phyloP scores from a whole-genome alignment of 139 green algal genomes.

The Yamagishiella unicocca region DNA sequence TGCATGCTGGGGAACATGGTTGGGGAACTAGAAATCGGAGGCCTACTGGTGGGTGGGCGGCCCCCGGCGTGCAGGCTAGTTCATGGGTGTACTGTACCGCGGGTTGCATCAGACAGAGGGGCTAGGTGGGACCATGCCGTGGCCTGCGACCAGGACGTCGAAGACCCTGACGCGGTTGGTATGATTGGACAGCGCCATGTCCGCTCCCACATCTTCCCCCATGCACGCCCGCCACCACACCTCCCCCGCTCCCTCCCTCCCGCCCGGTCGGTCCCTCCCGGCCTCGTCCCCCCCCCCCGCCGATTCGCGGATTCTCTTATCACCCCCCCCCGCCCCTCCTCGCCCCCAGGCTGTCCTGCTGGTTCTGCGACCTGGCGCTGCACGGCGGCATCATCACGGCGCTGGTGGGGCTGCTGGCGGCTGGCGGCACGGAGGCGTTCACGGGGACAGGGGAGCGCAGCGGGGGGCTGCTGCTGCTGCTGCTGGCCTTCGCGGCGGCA shows the following conservation, averaged over 20 bases:
- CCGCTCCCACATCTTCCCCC: not conserved
- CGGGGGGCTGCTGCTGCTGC: not conserved
- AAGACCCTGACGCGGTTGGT: no score
- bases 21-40: no score
- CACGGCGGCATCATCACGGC: not conserved
- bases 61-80: no score
- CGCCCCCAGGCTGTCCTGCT: slow-evolving; percentile 4
- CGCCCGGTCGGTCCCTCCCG: not conserved
- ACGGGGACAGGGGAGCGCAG: not conserved
- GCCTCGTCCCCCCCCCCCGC: not conserved
- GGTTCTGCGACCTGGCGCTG: not conserved
- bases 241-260: not conserved
- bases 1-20: no score
- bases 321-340: not conserved
- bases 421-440: not conserved
- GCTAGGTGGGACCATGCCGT: no score
- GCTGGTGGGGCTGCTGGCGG: slow-evolving; percentile 22
- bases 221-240: no score
- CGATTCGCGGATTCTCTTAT: no score
- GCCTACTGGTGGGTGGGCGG: slow-evolving; percentile 7
- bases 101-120: no score
- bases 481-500: not conserved
- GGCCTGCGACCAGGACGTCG: no score
- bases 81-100: no score
- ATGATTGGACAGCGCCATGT: not conserved